These are phyloP conservation scores for Gryganskiella cystojenkinii DNA, from an alignment of 192 early-diverging fungal species.

Conservation along the genomic window DNA sequence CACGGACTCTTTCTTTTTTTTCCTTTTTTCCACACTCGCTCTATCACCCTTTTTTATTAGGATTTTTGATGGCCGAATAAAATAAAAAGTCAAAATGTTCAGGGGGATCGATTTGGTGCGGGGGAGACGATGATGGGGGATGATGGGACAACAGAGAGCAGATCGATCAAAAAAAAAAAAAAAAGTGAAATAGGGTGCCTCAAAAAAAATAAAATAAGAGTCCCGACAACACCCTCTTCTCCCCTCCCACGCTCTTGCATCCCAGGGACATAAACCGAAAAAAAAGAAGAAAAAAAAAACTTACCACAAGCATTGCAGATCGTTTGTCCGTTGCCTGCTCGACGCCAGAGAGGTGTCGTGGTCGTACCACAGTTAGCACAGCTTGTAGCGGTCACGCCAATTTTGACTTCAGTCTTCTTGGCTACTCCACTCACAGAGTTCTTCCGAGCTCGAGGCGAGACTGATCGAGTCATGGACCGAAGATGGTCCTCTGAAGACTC, in stretches of 20 bases:
- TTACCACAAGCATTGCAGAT: slow-evolving; percentile 98
- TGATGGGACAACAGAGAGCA: background rate
- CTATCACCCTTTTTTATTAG: too few relatives aligned
- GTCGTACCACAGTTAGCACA: slow-evolving; percentile 93
- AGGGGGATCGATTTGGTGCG: background rate
- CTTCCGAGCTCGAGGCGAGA: slow-evolving; percentile 26
- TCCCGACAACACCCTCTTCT: background rate
- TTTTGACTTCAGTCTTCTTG: slow-evolving; percentile 52
- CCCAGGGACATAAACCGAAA: too few relatives aligned
- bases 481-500: slow-evolving; percentile 7
- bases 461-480: slow-evolving; percentile 6
- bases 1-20: background rate
- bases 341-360: slow-evolving; percentile 93
- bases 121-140: too few relatives aligned
- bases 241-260: background rate
- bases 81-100: too few relatives aligned
- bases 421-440: slow-evolving; percentile 24
- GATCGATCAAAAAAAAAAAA: background rate
- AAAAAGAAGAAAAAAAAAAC: slow-evolving; percentile 47
- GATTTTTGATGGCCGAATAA: too few relatives aligned
- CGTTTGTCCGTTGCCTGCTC: slow-evolving; percentile 85
- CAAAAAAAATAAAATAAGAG: background rate
- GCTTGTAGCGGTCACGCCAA: slow-evolving; percentile 61
- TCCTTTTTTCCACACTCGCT: background rate
- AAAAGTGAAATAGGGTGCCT: too few relatives aligned